Percentiles rank a stretch among this genome's conserved stretches.
phyloP scores from a whole-genome alignment of 78 protist genomes.

The Dictyostelium capitatum region DNA sequence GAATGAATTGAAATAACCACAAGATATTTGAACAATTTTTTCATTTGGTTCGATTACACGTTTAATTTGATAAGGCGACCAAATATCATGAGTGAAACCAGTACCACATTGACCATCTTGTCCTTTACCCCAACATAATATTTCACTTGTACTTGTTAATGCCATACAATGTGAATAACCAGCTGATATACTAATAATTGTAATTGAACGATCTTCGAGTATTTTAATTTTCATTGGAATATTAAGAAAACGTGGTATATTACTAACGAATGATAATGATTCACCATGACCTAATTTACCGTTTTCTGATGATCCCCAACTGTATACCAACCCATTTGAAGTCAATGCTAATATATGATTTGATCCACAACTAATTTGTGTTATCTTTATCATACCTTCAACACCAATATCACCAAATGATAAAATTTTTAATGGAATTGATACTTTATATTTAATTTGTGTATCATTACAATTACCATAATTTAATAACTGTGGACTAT shows the following conservation, averaged over 20 bases:
- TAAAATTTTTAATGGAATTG: neutral
- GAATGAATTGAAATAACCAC: conserved; percentile 36
- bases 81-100: neutral
- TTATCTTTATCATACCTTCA: neutral
- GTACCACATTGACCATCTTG: conserved; percentile 58
- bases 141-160: neutral
- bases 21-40: neutral
- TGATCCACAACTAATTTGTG: conserved; percentile 40
- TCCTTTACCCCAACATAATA: conserved; percentile 42
- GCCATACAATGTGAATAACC: conserved; percentile 45
- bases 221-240: neutral
- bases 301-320: conserved; percentile 29
- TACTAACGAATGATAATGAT: neutral
- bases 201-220: neutral
- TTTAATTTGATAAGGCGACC: conserved; percentile 13
- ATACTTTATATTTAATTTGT: neutral
- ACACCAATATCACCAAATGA: neutral
- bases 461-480: neutral
- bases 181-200: neutral
- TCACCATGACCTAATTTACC: conserved; percentile 41
- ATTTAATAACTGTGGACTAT: neutral
- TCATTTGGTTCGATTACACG: conserved; percentile 4
- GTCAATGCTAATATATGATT: conserved; percentile 22
- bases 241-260: neutral
- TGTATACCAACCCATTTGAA: neutral